A percentile compares a stretch with the other conserved stretches of the same genome.
Evolutionary conservation across 176 grass and related monocot species (phyloP).

Genomic region (Avena atlantica): DNA sequence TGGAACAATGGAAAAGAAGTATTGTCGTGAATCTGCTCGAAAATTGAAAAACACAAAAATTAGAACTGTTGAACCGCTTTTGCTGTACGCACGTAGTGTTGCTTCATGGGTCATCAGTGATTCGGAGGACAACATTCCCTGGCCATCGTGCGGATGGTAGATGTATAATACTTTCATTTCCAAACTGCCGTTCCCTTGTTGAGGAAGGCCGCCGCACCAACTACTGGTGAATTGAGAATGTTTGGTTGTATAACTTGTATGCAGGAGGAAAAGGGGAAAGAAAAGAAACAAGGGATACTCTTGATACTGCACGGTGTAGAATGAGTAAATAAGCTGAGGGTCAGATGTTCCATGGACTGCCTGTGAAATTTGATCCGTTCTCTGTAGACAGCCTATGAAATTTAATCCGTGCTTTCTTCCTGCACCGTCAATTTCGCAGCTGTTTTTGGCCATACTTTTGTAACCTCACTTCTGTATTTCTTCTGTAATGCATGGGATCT

Average conservation of each 20-base stretch:
- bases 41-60: background rate
- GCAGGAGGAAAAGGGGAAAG: background rate
- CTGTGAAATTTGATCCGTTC: background rate
- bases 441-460: too few relatives aligned
- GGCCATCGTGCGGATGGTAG: background rate
- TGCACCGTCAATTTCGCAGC: too few relatives aligned
- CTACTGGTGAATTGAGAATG: constrained; percentile 13
- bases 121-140: constrained; percentile 28
- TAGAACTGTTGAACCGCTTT: background rate
- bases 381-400: too few relatives aligned
- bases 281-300: background rate
- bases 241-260: constrained; percentile 36
- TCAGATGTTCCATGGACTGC: background rate
- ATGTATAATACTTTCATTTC: constrained; percentile 25
- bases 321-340: background rate
- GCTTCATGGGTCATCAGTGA: background rate
- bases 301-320: background rate
- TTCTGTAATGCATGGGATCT: too few relatives aligned
- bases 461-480: too few relatives aligned
- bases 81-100: background rate
- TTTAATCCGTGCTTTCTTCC: too few relatives aligned
- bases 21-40: background rate
- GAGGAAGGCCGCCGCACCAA: constrained; percentile 18
- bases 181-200: background rate
- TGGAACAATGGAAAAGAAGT: constrained; percentile 19